Evolutionary conservation across 768 basidiomycete species (phyloP).

Genomic region (Lentinula boryana): DNA sequence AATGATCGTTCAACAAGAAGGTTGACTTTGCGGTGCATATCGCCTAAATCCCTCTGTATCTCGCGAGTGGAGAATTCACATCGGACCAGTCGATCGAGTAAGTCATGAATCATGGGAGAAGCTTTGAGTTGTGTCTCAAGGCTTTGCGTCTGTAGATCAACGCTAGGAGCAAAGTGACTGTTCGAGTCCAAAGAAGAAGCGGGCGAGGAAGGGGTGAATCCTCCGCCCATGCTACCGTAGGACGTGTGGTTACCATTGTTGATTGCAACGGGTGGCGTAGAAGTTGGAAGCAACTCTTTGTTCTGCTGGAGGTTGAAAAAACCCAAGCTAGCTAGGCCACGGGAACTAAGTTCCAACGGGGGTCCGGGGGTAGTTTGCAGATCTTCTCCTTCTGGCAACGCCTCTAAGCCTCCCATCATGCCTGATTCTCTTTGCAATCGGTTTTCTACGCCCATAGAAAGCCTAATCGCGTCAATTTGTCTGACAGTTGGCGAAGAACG

Average conservation of each 20-base stretch:
- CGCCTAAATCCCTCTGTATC: constrained; percentile 67
- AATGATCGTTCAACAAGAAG: constrained; percentile 67
- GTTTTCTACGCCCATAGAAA: constrained; percentile 30
- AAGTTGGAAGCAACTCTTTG: constrained; percentile 26
- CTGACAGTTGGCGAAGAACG: constrained; percentile 43
- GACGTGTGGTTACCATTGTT: constrained; percentile 31
- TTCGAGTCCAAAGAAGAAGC: constrained; percentile 75
- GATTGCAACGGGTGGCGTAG: constrained; percentile 41
- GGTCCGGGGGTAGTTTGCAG: constrained; percentile 29
- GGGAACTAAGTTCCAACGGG: constrained; percentile 16
- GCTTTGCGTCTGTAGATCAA: constrained; percentile 37
- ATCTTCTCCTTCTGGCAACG: constrained; percentile 51
- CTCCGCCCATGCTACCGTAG: constrained; percentile 28
- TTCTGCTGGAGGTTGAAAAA: constrained; percentile 32
- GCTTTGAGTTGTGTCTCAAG: constrained; percentile 73
- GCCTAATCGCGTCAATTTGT: constrained; percentile 39
- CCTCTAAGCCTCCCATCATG: constrained; percentile 43
- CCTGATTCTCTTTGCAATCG: constrained; percentile 41
- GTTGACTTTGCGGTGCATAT: constrained; percentile 74
- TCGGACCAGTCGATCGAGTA: constrained; percentile 67
- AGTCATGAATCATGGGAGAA: constrained; percentile 70
- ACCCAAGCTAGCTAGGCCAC: constrained; percentile 24
- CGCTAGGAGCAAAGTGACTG: constrained; percentile 49
- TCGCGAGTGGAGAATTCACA: constrained; percentile 67
- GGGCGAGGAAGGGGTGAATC: constrained; percentile 63